Conservation (phyloP, 106 monocot species). For the Dactylorhiza incarnata region DNA sequence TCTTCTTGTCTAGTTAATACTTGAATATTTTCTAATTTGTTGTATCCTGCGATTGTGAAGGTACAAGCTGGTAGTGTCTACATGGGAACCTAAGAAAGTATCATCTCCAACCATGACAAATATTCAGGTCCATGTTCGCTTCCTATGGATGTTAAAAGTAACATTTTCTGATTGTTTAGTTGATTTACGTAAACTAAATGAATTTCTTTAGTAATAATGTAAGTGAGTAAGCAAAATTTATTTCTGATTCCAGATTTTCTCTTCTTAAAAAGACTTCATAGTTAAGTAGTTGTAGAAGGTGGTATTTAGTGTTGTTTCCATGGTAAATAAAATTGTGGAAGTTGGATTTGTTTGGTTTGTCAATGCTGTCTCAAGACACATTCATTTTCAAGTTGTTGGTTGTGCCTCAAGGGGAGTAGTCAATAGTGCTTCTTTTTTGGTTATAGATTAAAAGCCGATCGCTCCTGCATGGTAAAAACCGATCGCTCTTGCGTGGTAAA, state of each 20-base stretch:
- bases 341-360: not conserved
- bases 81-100: constrained; percentile 77
- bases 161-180: not conserved
- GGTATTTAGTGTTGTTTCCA: constrained; percentile 1
- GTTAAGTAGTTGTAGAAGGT: not conserved
- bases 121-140: constrained; percentile 59
- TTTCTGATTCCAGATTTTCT: not conserved
- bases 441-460: no score
- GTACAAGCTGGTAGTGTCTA: constrained; percentile 85
- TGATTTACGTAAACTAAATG: not conserved
- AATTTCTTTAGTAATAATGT: not conserved
- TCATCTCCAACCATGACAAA: constrained; percentile 79
- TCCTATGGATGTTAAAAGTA: not conserved
- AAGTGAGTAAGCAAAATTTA: not conserved
- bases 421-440: not conserved
- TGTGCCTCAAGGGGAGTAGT: not conserved
- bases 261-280: not conserved
- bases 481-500: not conserved
- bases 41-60: constrained; percentile 35
- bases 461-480: no score
- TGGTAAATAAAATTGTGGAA: constrained; percentile 2
- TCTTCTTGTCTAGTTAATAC: not conserved
- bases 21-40: not conserved
- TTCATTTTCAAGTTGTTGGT: not conserved
- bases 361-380: not conserved